Base-by-base conservation (phyloP, 805 yeast genomes). In the Saccharomycopsis sp. region DNA sequence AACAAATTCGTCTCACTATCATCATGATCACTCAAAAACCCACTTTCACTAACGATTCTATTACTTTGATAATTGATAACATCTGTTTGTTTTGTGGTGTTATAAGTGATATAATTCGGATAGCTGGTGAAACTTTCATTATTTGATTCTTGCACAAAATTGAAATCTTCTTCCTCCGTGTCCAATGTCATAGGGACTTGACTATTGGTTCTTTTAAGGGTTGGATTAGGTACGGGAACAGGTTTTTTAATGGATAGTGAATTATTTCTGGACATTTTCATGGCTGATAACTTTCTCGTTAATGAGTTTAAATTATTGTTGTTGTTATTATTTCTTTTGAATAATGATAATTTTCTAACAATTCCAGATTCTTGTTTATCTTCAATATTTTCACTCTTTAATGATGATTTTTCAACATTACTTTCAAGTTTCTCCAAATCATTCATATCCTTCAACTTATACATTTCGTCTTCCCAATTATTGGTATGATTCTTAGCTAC, bases 401-500 rank as follows among this genome's bases (percentile, higher is more conserved):
- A 14, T n/a, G 29, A 18, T 23, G 33, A 37, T n/a, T n/a, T n/a
- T n/a, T n/a, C n/a, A n/a, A n/a, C n/a, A 28, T 20, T 26, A 20
- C 30, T 31, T 27, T 41, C 21, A 18, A 45, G 29, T n/a, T 31
- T 31, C 18, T 36, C 42, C 18, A 45, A 38, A 4, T 34, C 34
- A 18, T 31, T 30, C 49, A 45, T 42, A 12, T 45, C 49, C 28
- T 45, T 39, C 26, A 45, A 31, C 21, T 40, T 42, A 21, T 45
- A 45, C 18, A 79, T 72, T 54, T 79, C 79, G 32, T 67, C 61
- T 49, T 80, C 87, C 87, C 92, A 77, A 54, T 81, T 70, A 33
- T 66, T 71, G 49, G 76, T 72, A 57, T 84, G 94, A 47, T 84
- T 85, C 53, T 75, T 79, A 3, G 94, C 94, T n/a, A 87, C 84